Percentiles rank a stretch among this genome's conserved stretches.
These are phyloP conservation scores for Podaxis carcinomalis DNA, from an alignment of 768 basidiomycete species.

Conservation along the genomic window DNA sequence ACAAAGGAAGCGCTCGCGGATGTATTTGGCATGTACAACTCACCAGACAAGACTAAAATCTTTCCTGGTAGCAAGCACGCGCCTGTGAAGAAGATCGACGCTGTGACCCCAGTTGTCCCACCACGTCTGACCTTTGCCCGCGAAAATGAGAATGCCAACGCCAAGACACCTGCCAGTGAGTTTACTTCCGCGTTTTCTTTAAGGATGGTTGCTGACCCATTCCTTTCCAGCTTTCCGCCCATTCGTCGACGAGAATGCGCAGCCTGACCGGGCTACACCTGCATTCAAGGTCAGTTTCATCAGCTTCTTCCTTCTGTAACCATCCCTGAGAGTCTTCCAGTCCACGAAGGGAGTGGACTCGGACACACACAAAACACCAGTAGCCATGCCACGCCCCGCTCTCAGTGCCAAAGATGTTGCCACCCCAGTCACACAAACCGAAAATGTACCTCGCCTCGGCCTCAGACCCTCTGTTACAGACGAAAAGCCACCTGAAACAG, in stretches of 20 bases:
- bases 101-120: constrained; percentile 42
- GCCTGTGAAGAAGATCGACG: constrained; percentile 63
- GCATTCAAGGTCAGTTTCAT: constrained; percentile 35
- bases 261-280: constrained; percentile 38
- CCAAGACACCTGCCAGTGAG: constrained; percentile 34
- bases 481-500: constrained; percentile 32
- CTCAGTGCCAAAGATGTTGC: constrained; percentile 49
- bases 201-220: constrained; percentile 14
- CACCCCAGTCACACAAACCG: constrained; percentile 23
- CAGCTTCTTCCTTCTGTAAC: neutral
- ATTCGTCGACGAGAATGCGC: constrained; percentile 60
- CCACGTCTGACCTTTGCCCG: constrained; percentile 26
- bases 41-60: constrained; percentile 71
- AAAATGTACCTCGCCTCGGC: constrained; percentile 24
- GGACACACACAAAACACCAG: constrained; percentile 41
- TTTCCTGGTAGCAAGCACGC: constrained; percentile 70
- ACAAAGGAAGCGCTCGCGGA: constrained; percentile 94
- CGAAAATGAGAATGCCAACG: constrained; percentile 38
- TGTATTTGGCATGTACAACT: constrained; percentile 96
- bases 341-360: constrained; percentile 64
- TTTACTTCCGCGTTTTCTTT: constrained; percentile 3
- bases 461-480: constrained; percentile 30
- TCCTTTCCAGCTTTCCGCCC: constrained; percentile 53
- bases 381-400: constrained; percentile 34
- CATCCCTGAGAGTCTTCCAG: constrained; percentile 27